Evolutionary conservation across 108 stramenopile genomes (phyloP).

Genomic region (Cylindrotheca fusiformis): DNA sequence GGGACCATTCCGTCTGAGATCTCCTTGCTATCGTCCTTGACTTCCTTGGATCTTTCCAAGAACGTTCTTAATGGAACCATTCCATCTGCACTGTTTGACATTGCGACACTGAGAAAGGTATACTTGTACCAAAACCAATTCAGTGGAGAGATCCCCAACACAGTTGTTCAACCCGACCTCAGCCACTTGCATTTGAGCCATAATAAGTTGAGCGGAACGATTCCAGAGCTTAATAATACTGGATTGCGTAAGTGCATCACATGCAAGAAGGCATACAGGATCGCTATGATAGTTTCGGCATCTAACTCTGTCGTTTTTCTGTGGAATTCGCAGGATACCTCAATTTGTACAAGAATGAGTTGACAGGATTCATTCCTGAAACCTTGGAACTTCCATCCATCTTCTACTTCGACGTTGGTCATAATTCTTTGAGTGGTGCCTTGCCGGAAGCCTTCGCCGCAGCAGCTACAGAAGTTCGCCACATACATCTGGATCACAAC

Average conservation of each 20-base stretch:
- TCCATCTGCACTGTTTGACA: slow-evolving; percentile 19
- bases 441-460: slow-evolving; percentile 28
- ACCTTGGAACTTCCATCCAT: slow-evolving; percentile 18
- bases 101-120: slow-evolving; percentile 5
- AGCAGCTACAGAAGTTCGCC: slow-evolving; percentile 13
- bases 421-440: slow-evolving; percentile 36
- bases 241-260: too few relatives aligned
- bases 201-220: slow-evolving; percentile 18
- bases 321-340: slow-evolving; percentile 25
- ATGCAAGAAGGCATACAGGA: too few relatives aligned
- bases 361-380: slow-evolving; percentile 35
- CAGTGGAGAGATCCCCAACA: slow-evolving; percentile 11
- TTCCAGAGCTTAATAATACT: too few relatives aligned
- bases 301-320: too few relatives aligned
- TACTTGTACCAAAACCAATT: slow-evolving; percentile 25
- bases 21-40: slow-evolving; percentile 2
- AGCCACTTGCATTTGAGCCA: slow-evolving; percentile 23
- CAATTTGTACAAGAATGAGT: slow-evolving; percentile 33
- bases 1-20: slow-evolving; percentile 32
- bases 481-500: slow-evolving; percentile 47
- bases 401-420: slow-evolving; percentile 36
- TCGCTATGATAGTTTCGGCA: too few relatives aligned
- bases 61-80: slow-evolving; percentile 13
- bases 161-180: slow-evolving; percentile 10
- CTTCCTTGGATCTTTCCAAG: slow-evolving; percentile 15